Evolutionary conservation across 2,329 filamentous ascomycete species (phyloP).

Genomic region (Ophiostoma ips): DNA sequence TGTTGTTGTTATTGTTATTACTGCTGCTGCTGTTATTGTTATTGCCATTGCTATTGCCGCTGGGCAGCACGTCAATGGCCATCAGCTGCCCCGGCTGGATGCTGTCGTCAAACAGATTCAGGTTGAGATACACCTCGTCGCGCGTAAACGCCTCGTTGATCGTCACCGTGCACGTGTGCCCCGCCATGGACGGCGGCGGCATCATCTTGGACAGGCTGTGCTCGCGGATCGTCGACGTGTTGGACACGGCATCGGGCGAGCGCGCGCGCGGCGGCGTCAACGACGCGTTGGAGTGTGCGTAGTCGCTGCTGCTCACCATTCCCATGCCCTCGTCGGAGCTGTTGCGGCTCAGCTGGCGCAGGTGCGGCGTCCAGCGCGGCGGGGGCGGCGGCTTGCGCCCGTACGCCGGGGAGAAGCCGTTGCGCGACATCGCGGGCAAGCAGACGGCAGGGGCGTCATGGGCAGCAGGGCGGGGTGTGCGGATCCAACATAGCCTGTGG

Average conservation of each 20-base stretch:
- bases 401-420: conserved; percentile 26
- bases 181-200: conserved; percentile 21
- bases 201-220: conserved; percentile 15
- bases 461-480: not conserved
- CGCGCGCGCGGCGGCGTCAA: conserved; percentile 12
- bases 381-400: conserved; percentile 27
- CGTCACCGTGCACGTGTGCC: conserved; percentile 38
- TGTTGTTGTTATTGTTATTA: conserved; percentile 12
- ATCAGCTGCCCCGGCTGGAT: conserved; percentile 56
- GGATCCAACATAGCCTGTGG: not conserved
- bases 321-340: conserved; percentile 25
- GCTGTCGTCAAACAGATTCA: conserved; percentile 51
- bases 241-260: conserved; percentile 36
- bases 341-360: conserved; percentile 37
- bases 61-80: conserved; percentile 49
- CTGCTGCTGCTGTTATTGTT: conserved; percentile 12
- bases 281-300: not conserved
- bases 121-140: conserved; percentile 69
- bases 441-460: conserved; percentile 4
- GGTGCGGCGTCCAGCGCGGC: conserved; percentile 36
- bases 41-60: conserved; percentile 13
- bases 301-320: conserved; percentile 12
- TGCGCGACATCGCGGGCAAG: conserved; percentile 25
- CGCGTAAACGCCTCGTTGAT: conserved; percentile 62
- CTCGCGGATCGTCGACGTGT: conserved; percentile 32